Evolutionary conservation across 257 asterid species (phyloP).

Genomic region (Przewalskia tangutica): DNA sequence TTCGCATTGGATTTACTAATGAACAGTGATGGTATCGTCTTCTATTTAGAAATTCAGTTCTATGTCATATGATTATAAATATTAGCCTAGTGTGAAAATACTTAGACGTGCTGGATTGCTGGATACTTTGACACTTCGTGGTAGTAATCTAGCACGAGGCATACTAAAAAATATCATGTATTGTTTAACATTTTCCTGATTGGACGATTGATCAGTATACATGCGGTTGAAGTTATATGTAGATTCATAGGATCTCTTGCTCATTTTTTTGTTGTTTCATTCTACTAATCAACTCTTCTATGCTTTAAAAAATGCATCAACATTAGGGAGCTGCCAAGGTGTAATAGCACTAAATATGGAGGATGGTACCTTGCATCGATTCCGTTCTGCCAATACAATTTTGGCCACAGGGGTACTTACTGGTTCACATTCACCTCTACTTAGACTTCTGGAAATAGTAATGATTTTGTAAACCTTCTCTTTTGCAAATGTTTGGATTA

Average conservation of each 20-base stretch:
- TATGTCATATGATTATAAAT: background rate
- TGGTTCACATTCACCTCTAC: background rate
- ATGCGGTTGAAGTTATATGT: background rate
- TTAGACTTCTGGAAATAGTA: background rate
- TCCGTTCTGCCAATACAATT: conserved; percentile 80
- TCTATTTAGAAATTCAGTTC: conserved; percentile 2
- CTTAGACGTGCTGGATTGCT: background rate
- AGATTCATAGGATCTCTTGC: background rate
- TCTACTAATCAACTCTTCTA: background rate
- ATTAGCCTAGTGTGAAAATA: background rate
- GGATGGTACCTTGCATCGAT: conserved; percentile 94
- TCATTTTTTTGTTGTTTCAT: background rate
- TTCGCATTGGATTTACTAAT: conserved; percentile 85
- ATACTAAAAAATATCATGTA: background rate
- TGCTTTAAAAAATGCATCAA: background rate
- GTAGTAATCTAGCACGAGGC: background rate
- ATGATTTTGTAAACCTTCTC: background rate
- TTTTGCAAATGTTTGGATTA: conserved; percentile 11
- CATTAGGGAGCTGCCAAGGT: conserved; percentile 60
- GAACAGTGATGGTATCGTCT: conserved; percentile 66
- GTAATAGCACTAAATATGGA: conserved; percentile 91
- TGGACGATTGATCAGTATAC: background rate
- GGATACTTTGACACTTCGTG: background rate
- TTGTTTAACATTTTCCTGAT: background rate
- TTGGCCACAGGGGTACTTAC: conserved; percentile 88